These are phyloP conservation scores for Wickerhamomyces xylosicus DNA, from an alignment of 805 yeast genomes.

Conservation along the genomic window DNA sequence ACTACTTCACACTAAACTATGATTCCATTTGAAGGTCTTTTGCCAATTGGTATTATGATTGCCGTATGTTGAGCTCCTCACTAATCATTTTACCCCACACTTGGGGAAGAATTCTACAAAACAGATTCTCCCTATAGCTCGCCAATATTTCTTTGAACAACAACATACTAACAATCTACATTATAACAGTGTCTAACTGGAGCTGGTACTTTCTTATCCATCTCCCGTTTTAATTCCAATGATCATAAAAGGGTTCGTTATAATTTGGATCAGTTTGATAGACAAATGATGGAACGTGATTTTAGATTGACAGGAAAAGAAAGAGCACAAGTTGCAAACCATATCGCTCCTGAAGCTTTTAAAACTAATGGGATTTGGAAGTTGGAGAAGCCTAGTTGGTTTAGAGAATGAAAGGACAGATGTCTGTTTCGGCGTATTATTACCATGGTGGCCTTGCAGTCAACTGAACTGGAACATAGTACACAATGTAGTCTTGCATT, in stretches of 20 bases:
- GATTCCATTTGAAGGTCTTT: conserved; percentile 63
- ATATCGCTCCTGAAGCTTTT: conserved; percentile 69
- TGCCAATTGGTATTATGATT: conserved; percentile 51
- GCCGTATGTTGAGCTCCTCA: conserved; percentile 19
- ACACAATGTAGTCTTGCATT: no score
- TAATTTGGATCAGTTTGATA: conserved; percentile 44
- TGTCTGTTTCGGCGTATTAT: no score
- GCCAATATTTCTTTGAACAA: conserved; percentile 2
- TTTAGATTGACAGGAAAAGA: conserved; percentile 62
- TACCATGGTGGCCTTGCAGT: no score
- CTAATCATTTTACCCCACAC: neutral
- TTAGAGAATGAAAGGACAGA: conserved; percentile 8
- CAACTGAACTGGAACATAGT: no score
- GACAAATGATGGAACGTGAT: conserved; percentile 55
- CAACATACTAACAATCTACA: no score
- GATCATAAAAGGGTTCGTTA: conserved; percentile 44
- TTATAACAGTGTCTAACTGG: conserved; percentile 38
- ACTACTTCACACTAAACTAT: no score
- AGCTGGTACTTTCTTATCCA: conserved; percentile 42
- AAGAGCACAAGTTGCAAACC: conserved; percentile 57
- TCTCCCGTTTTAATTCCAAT: conserved; percentile 32
- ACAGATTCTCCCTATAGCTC: neutral
- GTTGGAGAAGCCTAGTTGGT: conserved; percentile 20
- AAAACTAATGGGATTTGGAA: conserved; percentile 49
- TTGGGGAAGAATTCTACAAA: neutral